Percentiles rank a stretch among this genome's conserved stretches.
Evolutionary conservation across 2,329 filamentous ascomycete species (phyloP).

Genomic region (Drechslerella coelobrocha): DNA sequence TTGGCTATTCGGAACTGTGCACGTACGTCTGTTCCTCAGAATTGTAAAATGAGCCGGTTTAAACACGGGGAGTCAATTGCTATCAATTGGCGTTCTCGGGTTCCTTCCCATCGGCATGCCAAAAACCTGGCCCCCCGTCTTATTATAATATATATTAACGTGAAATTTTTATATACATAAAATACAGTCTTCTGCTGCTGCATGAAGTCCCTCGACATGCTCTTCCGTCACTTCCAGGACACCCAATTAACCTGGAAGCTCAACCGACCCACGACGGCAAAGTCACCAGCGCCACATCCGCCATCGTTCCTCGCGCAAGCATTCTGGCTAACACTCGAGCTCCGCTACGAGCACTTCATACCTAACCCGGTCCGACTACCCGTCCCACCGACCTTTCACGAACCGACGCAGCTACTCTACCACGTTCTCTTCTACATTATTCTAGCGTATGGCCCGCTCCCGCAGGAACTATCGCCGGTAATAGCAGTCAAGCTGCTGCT

Average conservation of each 20-base stretch:
- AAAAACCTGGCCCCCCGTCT: not conserved
- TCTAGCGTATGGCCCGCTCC: conserved; percentile 29
- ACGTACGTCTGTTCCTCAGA: conserved; percentile 17
- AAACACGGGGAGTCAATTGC: too few relatives aligned
- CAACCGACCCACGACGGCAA: too few relatives aligned
- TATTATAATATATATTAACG: not conserved
- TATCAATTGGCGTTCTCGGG: too few relatives aligned
- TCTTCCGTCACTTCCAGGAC: conserved; percentile 35
- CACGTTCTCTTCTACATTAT: conserved; percentile 32
- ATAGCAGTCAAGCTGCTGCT: conserved; percentile 36
- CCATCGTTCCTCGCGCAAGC: conserved; percentile 38
- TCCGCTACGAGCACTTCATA: conserved; percentile 42
- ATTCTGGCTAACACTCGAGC: conserved; percentile 42
- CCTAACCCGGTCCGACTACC: conserved; percentile 43
- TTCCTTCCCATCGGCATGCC: too few relatives aligned
- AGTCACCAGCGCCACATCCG: conserved; percentile 13
- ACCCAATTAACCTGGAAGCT: conserved; percentile 29
- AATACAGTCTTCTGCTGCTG: conserved; percentile 42
- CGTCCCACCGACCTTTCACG: conserved; percentile 32
- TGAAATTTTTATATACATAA: too few relatives aligned
- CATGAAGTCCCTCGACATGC: conserved; percentile 43
- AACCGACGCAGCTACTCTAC: conserved; percentile 42
- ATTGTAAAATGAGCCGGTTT: not conserved
- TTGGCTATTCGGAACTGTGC: conserved; percentile 34
- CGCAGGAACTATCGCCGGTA: conserved; percentile 19